Conservation (phyloP, 768 basidiomycete genomes). For the Tremella fuciformis region DNA sequence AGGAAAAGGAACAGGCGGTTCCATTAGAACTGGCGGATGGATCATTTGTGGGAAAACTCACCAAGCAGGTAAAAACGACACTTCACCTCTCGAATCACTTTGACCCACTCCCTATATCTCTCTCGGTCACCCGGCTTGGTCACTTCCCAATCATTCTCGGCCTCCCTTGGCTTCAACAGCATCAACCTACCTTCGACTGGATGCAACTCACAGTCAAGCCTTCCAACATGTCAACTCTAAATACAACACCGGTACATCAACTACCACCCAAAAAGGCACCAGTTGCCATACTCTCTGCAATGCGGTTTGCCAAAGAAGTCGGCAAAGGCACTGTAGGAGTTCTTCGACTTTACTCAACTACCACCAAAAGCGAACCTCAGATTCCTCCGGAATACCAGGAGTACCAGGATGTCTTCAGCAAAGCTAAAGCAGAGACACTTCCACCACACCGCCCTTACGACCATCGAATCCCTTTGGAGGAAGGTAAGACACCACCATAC, state of each 20-base stretch:
- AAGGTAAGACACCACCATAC: slow-evolving; percentile 30
- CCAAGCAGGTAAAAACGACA: neutral
- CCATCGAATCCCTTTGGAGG: slow-evolving; percentile 15
- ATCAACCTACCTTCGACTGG: slow-evolving; percentile 3
- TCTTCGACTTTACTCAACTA: too few relatives aligned
- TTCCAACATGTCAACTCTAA: neutral
- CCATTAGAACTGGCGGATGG: neutral
- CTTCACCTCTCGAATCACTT: neutral
- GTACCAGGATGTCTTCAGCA: slow-evolving; percentile 18
- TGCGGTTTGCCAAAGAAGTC: slow-evolving; percentile 7
- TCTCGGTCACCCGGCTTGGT: neutral
- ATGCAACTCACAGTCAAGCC: slow-evolving; percentile 1
- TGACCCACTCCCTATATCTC: neutral
- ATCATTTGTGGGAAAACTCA: neutral
- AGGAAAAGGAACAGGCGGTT: neutral
- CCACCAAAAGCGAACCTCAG: slow-evolving; percentile 51
- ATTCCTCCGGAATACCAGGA: slow-evolving; percentile 12
- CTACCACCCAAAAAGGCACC: neutral
- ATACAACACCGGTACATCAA: neutral
- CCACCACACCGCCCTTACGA: slow-evolving; percentile 20
- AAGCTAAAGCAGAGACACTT: slow-evolving; percentile 7
- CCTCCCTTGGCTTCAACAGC: slow-evolving; percentile 4
- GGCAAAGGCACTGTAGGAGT: too few relatives aligned
- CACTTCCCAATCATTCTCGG: slow-evolving; percentile 4
- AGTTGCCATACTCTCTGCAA: neutral